Percentiles rank a stretch among this genome's conserved stretches.
Conservation (phyloP, 2,329 filamentous ascomycete genomes). For the Lasiodiplodia hormozganensis region DNA sequence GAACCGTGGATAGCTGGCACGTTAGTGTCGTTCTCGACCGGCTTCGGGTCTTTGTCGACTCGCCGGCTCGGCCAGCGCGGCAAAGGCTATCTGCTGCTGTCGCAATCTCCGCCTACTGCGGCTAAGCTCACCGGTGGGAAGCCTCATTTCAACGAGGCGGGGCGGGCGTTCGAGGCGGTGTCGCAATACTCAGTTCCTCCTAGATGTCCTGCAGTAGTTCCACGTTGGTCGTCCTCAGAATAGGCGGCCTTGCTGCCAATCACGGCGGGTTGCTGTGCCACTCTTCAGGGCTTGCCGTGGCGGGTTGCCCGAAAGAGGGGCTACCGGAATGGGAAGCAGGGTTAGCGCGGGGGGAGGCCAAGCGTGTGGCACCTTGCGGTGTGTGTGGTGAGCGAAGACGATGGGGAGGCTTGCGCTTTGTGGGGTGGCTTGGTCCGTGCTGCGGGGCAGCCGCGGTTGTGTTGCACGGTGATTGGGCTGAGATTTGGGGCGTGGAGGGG, state of each 20-base stretch:
- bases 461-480: background rate
- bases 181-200: background rate
- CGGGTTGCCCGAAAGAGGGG: conserved; percentile 10
- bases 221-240: background rate
- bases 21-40: no score
- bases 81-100: background rate
- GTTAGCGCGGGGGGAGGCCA: conserved; percentile 9
- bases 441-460: conserved; percentile 2
- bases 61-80: background rate
- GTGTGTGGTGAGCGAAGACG: conserved; percentile 10
- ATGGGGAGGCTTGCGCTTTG: background rate
- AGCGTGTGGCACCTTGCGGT: conserved; percentile 24
- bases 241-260: background rate
- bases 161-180: background rate
- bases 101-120: background rate
- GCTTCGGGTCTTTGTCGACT: no score
- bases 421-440: background rate
- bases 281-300: background rate
- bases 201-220: background rate
- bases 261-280: background rate
- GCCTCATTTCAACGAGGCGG: background rate
- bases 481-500: background rate
- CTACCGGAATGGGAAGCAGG: background rate
- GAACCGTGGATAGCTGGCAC: background rate
- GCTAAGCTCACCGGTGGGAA: background rate